phyloP scores from a whole-genome alignment of 805 yeast genomes.

The Saccharomyces cerevisiae region DNA sequence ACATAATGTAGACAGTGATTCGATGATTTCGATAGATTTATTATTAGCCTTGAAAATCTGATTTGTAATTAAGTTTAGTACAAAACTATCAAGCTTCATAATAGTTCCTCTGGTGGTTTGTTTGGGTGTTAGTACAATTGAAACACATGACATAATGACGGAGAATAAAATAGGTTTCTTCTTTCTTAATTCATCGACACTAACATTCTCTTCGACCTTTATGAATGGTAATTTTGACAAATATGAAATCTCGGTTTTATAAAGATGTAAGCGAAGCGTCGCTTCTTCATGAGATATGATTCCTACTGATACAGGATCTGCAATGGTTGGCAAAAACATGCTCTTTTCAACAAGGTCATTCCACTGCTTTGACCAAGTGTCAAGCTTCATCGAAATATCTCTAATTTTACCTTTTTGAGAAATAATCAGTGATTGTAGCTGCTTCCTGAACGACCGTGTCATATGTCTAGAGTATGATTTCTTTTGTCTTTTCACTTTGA shows the following conservation, averaged over 20 bases:
- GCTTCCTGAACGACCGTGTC: slow-evolving; percentile 13
- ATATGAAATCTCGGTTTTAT: slow-evolving; percentile 39
- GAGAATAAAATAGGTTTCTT: slow-evolving; percentile 55
- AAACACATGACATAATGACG: slow-evolving; percentile 55
- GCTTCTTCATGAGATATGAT: slow-evolving; percentile 56
- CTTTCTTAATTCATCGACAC: slow-evolving; percentile 41
- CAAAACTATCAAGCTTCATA: slow-evolving; percentile 44
- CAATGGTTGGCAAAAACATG: slow-evolving; percentile 33
- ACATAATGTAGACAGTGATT: slow-evolving; percentile 50
- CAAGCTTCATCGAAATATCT: slow-evolving; percentile 35
- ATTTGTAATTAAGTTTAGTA: slow-evolving; percentile 41
- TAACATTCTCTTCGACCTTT: slow-evolving; percentile 37
- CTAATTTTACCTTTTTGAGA: slow-evolving; percentile 29
- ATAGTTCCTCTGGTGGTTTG: slow-evolving; percentile 34
- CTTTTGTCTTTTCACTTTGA: background rate
- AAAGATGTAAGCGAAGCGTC: slow-evolving; percentile 40
- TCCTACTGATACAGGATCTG: slow-evolving; percentile 53
- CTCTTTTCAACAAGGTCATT: slow-evolving; percentile 40
- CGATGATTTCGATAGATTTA: slow-evolving; percentile 60
- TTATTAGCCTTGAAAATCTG: slow-evolving; percentile 64
- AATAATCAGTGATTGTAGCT: slow-evolving; percentile 20
- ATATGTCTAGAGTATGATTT: background rate
- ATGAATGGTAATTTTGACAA: slow-evolving; percentile 45
- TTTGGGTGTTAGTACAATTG: slow-evolving; percentile 33
- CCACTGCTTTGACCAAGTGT: slow-evolving; percentile 38